Evolutionary conservation across 2,329 filamentous ascomycete genomes (phyloP).

Genomic region (Penicillium verrucosum): DNA sequence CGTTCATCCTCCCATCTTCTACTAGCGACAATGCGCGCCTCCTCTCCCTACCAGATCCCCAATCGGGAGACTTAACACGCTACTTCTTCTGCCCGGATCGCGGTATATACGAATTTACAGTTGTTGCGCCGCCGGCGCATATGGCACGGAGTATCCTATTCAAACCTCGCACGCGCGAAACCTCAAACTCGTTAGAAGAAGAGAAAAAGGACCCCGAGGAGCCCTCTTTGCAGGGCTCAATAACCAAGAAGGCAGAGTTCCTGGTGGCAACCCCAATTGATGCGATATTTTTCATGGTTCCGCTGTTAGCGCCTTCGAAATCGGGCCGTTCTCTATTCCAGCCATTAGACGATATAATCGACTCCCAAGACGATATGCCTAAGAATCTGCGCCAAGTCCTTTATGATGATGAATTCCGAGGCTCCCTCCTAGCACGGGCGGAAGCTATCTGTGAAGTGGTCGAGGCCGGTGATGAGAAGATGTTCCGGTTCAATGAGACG

Average conservation of each 20-base stretch:
- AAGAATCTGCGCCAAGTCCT: constrained; percentile 42
- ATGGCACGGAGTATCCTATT: constrained; percentile 56
- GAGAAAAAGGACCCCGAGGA: constrained; percentile 11
- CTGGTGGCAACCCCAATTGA: constrained; percentile 82
- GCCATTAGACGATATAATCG: constrained; percentile 50
- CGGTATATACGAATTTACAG: constrained; percentile 61
- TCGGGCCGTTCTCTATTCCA: constrained; percentile 47
- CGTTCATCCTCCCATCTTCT: constrained; percentile 57
- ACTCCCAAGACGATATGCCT: constrained; percentile 43
- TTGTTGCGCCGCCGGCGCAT: constrained; percentile 51
- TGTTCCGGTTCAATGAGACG: constrained; percentile 74
- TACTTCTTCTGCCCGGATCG: constrained; percentile 59
- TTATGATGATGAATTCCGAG: constrained; percentile 39
- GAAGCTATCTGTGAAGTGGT: constrained; percentile 73
- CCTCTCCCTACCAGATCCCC: constrained; percentile 55
- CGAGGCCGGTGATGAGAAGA: constrained; percentile 75
- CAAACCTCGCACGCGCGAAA: constrained; percentile 27
- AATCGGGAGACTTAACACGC: constrained; percentile 46
- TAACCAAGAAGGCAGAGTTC: constrained; percentile 69
- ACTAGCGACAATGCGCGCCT: constrained; percentile 54
- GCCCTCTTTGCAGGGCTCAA: constrained; percentile 43
- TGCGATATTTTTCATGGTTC: constrained; percentile 76
- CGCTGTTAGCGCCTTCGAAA: constrained; percentile 57
- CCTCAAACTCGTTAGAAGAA: constrained; percentile 7
- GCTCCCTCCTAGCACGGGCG: constrained; percentile 63